Base-by-base conservation (phyloP, 2,329 filamentous ascomycete genomes). In the Penicillium rolfsii region DNA sequence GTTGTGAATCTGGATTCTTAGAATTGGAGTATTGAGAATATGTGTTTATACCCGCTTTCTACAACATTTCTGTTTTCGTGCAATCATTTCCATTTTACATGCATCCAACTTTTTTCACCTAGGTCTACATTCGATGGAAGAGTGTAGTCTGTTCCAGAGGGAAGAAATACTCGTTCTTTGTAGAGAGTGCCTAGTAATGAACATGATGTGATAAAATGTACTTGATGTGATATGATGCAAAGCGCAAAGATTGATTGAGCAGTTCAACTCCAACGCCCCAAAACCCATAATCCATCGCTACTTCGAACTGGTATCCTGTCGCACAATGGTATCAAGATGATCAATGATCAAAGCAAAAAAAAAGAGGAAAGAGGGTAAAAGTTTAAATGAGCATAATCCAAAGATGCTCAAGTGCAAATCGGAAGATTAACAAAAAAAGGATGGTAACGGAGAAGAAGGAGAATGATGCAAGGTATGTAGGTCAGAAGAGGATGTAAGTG, bases 311-410 rank as follows among this genome's bases (percentile, higher is more conserved):
- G 62, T 59, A 59, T 57, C 52, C 49, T 54, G 57, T 63, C 63
- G 60, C 58, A 59, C 57, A 63, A 63, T 65, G 63, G 63, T 65
- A 65, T 65, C 63, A 61, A 59, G 49, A 61, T 54, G 52, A 48
- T 41, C 55, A 53, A 36, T 36, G 35, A 36, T 36, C 35, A 43
- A 43, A 43, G 40, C 40, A 43, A 58, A 50, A 26, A 16, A 48
- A 48, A 46, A 26, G 19, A 22, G 19, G 19, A 48, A 48, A 46
- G 43, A 48, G 16, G 5, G 45, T 28, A 3, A 26, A 30, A 48
- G 19, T n/a, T 28, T 50, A 28, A 50, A 50, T 22, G 30, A 22
- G 48, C 45, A 48, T 6, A 7, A 48, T 48, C 26, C 45, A 48
- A 48, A 12, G 28, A 50, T 50, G 30, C 30, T 12, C 48, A 50